Base-by-base conservation (phyloP, 2,329 filamentous ascomycete species). In the Lomentospora prolificans region DNA sequence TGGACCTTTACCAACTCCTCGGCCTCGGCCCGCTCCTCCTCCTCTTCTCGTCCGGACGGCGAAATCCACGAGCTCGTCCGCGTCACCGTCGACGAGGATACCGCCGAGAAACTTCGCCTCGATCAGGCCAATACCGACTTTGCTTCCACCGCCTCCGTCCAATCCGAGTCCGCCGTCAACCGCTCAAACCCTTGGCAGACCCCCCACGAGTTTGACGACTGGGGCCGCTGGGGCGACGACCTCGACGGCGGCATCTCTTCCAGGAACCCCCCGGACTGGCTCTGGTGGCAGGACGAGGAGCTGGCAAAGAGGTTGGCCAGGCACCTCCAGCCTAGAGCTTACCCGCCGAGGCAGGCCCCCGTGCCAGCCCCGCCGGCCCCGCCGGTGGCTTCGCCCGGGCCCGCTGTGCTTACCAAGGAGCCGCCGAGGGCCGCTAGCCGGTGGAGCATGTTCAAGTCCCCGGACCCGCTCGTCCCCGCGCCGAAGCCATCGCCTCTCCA, bases 221-320 rank as follows among this genome's bases (percentile, higher is more conserved):
- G 75, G 75, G 74, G 75, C 1, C 66, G 74, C 19, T 77, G 69
- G 63, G 67, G 64, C 4, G 66, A 69, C 3, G 56, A 64, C 4
- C 52, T 41, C 1, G 59, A 57, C 1, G 17, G 51, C 3, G 56
- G 52, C 2, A 33, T 57, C 0, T 3, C 55, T 2, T 17, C 50
- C 3, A 28, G n/a, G 1, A 31, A 55, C 24, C 31, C 51, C 2
- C 57, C 58, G 8, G 51, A 59, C 3, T 68, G 72, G 57, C 52
- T 55, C 24, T 80, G 76, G 75, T 80, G 75, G 71, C 60, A 59
- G 1, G 74, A 80, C 50, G 75, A 75, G 56, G 64, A 62, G 2
- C 70, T 76, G 70, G 76, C 77, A 0, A 59, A 58, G 6, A 71
- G 77, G 0, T 62, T 80, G 9, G 75, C 75, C 9, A 65, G 60